Evolutionary conservation across 306 rosid genomes (phyloP).

Genomic region (Trichosanthes truncata): DNA sequence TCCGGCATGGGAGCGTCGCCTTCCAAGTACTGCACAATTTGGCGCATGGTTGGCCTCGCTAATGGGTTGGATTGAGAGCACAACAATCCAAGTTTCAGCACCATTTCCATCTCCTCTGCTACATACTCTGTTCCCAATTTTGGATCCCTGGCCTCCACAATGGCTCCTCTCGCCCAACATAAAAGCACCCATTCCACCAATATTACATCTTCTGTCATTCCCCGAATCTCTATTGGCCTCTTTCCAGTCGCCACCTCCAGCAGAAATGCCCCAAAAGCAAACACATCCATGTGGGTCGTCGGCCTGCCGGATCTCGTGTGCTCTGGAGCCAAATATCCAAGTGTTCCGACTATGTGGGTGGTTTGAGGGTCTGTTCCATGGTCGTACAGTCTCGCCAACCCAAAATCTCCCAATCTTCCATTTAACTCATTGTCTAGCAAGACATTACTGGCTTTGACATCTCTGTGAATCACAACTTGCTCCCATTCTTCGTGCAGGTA

Average conservation of each 20-base stretch:
- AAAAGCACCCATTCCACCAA: slow-evolving; percentile 23
- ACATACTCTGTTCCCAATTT: slow-evolving; percentile 2
- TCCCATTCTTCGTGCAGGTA: slow-evolving; percentile 22
- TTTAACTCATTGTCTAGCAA: slow-evolving; percentile 5
- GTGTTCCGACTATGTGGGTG: slow-evolving; percentile 21
- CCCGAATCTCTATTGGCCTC: slow-evolving; percentile 20
- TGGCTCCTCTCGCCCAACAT: slow-evolving; percentile 8
- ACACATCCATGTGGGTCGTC: slow-evolving; percentile 19
- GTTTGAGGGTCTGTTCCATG: slow-evolving; percentile 27
- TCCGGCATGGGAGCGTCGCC: not conserved
- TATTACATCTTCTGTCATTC: slow-evolving; percentile 4
- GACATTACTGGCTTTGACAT: slow-evolving; percentile 6
- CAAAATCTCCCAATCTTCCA: slow-evolving; percentile 8
- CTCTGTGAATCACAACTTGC: slow-evolving; percentile 2
- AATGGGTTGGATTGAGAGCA: slow-evolving; percentile 20
- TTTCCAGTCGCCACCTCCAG: slow-evolving; percentile 27
- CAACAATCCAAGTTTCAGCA: slow-evolving; percentile 25
- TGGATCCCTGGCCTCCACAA: slow-evolving; percentile 15
- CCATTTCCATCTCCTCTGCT: slow-evolving; percentile 23
- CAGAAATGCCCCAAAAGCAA: slow-evolving; percentile 26
- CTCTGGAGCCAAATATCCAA: slow-evolving; percentile 30
- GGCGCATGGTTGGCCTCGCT: slow-evolving; percentile 26
- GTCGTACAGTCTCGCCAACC: slow-evolving; percentile 20
- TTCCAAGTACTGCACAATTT: slow-evolving; percentile 24
- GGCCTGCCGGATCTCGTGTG: slow-evolving; percentile 21